Percentiles rank a stretch among this genome's conserved stretches.
Conservation (phyloP, 1,284 basidiomycete genomes). For the Chalciporus sp. region DNA sequence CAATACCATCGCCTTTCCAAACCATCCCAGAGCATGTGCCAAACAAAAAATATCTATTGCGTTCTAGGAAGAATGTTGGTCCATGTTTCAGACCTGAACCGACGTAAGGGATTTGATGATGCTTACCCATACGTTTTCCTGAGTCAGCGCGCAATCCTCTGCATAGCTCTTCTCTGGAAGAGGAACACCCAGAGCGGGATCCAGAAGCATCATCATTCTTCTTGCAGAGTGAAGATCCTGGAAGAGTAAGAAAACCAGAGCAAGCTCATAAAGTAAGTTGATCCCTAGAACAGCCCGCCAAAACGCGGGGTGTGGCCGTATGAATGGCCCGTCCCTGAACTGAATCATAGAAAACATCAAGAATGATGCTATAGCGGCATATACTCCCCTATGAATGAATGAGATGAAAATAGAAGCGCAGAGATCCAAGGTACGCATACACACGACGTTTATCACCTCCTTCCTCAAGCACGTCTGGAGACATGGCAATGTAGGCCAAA, state of each 20-base stretch:
- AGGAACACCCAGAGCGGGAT: conserved; percentile 68
- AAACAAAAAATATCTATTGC: conserved; percentile 83
- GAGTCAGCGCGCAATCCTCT: conserved; percentile 73
- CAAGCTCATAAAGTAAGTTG: conserved; percentile 80
- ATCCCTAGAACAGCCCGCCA: conserved; percentile 76
- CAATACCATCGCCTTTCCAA: conserved; percentile 83
- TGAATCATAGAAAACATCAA: conserved; percentile 81
- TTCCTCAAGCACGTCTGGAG: conserved; percentile 77
- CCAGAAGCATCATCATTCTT: conserved; percentile 74
- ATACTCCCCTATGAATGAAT: conserved; percentile 55
- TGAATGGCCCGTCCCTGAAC: conserved; percentile 82
- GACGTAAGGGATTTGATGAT: conserved; percentile 6
- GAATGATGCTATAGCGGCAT: conserved; percentile 70
- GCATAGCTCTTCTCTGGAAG: conserved; percentile 83
- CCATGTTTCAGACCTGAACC: conserved; percentile 9
- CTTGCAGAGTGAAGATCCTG: conserved; percentile 80
- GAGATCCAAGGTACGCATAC: conserved; percentile 48
- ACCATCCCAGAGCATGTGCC: conserved; percentile 83
- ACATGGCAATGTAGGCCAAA: conserved; percentile 77
- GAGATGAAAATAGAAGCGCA: conserved; percentile 11
- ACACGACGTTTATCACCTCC: conserved; percentile 76
- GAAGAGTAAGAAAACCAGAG: conserved; percentile 79
- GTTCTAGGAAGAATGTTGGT: conserved; percentile 45
- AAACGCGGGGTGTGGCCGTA: conserved; percentile 75
- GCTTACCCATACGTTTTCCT: conserved; percentile 66